These are phyloP conservation scores for Passalora sequoiae DNA, from an alignment of 2,329 filamentous ascomycete species.

Conservation along the genomic window DNA sequence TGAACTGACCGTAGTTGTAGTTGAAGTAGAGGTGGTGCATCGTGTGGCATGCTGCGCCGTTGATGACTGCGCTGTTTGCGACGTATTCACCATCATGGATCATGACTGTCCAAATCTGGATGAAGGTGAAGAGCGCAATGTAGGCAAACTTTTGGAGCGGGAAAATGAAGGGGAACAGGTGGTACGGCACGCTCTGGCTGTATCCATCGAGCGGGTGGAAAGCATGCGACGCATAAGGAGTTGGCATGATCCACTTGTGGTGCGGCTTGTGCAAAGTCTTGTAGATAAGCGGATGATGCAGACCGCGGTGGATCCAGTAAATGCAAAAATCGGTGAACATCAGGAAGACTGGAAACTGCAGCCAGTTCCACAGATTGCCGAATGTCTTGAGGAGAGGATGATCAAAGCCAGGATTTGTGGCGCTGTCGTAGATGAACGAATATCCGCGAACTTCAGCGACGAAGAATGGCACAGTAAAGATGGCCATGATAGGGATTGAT, in stretches of 20 bases:
- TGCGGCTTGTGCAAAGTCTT: slow-evolving; percentile 92
- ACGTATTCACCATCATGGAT: slow-evolving; percentile 96
- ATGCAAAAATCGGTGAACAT: slow-evolving; percentile 84
- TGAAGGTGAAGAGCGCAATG: slow-evolving; percentile 78
- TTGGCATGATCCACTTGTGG: slow-evolving; percentile 99
- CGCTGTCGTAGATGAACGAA: slow-evolving; percentile 78
- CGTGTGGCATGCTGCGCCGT: slow-evolving; percentile 89
- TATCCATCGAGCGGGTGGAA: slow-evolving; percentile 95
- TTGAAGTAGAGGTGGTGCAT: slow-evolving; percentile 85
- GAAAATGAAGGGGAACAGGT: slow-evolving; percentile 87
- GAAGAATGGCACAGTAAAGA: slow-evolving; percentile 78
- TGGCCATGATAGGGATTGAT: slow-evolving; percentile 75
- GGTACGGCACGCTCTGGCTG: slow-evolving; percentile 83
- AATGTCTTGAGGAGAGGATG: slow-evolving; percentile 28
- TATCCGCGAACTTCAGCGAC: slow-evolving; percentile 76
- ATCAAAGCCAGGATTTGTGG: slow-evolving; percentile 25
- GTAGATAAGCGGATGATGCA: slow-evolving; percentile 78
- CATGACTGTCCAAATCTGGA: slow-evolving; percentile 96
- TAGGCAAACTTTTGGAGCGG: slow-evolving; percentile 88
- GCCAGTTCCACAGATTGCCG: slow-evolving; percentile 58
- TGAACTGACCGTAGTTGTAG: slow-evolving; percentile 94
- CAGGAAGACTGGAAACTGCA: slow-evolving; percentile 85
- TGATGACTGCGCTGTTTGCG: slow-evolving; percentile 83
- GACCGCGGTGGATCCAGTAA: slow-evolving; percentile 83
- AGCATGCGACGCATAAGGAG: slow-evolving; percentile 83